Conservation (phyloP, 2,329 filamentous ascomycete species). For the Fusarium secorum region DNA sequence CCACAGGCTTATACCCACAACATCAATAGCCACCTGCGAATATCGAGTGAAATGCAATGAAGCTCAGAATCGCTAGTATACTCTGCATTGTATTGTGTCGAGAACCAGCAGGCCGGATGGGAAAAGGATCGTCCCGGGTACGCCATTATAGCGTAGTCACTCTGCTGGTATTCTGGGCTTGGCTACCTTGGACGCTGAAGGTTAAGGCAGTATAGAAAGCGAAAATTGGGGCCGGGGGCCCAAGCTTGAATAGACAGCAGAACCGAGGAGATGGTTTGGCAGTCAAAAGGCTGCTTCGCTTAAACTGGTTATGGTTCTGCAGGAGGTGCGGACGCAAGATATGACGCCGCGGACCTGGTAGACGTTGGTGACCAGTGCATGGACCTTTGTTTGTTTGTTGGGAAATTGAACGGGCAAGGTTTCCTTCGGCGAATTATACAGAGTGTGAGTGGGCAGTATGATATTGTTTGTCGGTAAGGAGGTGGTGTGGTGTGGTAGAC, state of each 20-base stretch:
- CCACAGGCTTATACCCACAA: background rate
- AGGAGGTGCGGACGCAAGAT: constrained; percentile 15
- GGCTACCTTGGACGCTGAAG: background rate
- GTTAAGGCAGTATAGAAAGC: background rate
- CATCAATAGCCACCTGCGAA: background rate
- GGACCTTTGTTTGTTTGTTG: constrained; percentile 12
- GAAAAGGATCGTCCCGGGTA: constrained; percentile 34
- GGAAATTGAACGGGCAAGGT: background rate
- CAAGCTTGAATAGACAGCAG: constrained; percentile 14
- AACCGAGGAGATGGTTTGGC: constrained; percentile 26
- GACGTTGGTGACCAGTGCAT: constrained; percentile 1
- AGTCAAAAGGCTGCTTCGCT: constrained; percentile 21
- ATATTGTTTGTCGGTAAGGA: constrained; percentile 6
- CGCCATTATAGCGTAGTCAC: constrained; percentile 35
- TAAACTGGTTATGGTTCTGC: background rate
- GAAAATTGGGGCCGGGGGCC: background rate
- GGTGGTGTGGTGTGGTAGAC: constrained; percentile 6
- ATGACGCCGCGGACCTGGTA: constrained; percentile 18
- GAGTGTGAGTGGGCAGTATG: background rate
- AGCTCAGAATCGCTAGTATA: background rate
- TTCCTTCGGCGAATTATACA: background rate
- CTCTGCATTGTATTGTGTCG: background rate
- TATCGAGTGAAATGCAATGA: background rate
- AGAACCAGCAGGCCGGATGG: constrained; percentile 34
- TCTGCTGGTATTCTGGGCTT: constrained; percentile 20